Conservation (phyloP, 139 green algal species). For the Coccomyxa sp. region DNA sequence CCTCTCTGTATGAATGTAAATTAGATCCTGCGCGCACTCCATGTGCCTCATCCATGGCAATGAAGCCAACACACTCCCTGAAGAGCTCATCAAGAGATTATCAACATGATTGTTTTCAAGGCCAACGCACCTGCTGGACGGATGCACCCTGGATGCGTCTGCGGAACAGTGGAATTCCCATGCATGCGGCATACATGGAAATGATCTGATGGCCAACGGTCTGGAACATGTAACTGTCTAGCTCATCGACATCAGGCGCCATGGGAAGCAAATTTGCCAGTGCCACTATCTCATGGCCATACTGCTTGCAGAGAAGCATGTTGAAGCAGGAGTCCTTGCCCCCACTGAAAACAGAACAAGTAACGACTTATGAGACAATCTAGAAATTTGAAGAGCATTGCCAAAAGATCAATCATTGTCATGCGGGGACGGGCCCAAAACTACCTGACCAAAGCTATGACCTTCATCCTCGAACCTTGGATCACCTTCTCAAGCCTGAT, state of each 20-base stretch:
- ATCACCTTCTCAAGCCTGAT: too few species aligned
- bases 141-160: conserved; percentile 58
- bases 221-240: conserved; percentile 95
- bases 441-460: too few species aligned
- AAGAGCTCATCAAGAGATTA: background rate
- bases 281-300: conserved; percentile 64
- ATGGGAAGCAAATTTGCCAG: conserved; percentile 74
- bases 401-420: background rate
- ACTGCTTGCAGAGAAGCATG: conserved; percentile 43
- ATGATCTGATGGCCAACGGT: conserved; percentile 91
- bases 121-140: conserved; percentile 11
- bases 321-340: conserved; percentile 78
- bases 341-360: conserved; percentile 37
- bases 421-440: too few species aligned
- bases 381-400: background rate
- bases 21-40: conserved; percentile 37
- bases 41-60: background rate
- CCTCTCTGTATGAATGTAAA: conserved; percentile 57
- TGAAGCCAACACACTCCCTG: background rate
- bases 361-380: background rate
- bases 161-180: conserved; percentile 80
- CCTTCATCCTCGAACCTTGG: too few species aligned
- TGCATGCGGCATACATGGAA: conserved; percentile 72
- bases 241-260: conserved; percentile 63
- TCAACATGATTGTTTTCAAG: background rate